Base-by-base conservation (phyloP, 441 rosid species). In the Adansonia gregorii region DNA sequence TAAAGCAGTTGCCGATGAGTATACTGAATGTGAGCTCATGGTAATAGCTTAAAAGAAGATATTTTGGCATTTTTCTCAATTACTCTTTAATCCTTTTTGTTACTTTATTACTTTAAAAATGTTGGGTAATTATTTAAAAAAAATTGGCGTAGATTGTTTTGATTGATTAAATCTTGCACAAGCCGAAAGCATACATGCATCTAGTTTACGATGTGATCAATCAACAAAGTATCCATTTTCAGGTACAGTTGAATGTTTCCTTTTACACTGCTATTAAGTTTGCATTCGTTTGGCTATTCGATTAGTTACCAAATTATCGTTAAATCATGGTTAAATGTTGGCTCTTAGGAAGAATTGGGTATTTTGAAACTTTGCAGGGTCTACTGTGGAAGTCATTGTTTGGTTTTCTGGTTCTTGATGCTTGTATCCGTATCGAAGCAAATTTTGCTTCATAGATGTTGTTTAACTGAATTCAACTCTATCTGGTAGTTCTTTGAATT, bases 121-220 rank as follows among this genome's bases (percentile, higher is more conserved):
- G 39, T 35, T 35, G 24, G 27, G 43, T 17, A 22, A 7, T 60
- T 19, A 22, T n/a, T 0, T 45, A 41, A 46, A 55, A 11, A 6
- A 1, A 71, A 4, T 69, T 63, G 46, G 45, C 55, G 79, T 82
- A 94, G 97, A 93, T 93, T 82, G 82, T 92, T 69, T 85, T 90
- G 85, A 89, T 95, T 73, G 97, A 95, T 87, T 84, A 92, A 87
- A 89, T 93, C 72, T 89, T 93, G 67, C 98, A 91, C 83, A 92
- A 89, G 84, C 87, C 85, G 43, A 89, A 90, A 79, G 95, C 95
- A 10, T 91, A 89, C 74, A 84, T 94, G 63, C 98, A 95, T 86
- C 84, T 95, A 14, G 91, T 93, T 27, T 90, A 27, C 81, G 92
- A 92, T 83, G 90, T 85, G 45, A 86, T 91, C 22, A 84, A 84